Base-by-base conservation (phyloP, 2,329 filamentous ascomycete genomes). In the Dothistroma septosporum region DNA sequence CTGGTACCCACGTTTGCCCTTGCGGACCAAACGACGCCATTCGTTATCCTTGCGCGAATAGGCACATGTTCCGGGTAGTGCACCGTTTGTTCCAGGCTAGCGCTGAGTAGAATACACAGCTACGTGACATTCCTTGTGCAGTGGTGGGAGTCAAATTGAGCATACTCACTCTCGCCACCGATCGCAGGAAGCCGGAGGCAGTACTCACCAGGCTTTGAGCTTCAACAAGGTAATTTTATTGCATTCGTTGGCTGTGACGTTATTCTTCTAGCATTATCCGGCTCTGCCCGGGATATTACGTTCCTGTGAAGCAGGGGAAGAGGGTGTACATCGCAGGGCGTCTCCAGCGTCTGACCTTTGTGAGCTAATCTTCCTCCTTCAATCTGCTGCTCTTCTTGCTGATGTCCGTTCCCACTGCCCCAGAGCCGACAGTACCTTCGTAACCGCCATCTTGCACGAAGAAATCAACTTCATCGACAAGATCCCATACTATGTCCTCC, bases 391-490 rank as follows among this genome's bases (percentile, higher is more conserved):
- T 63, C 44, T 66, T 64, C 28, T 59, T 55, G 35, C 58, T 61
- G 2, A 63, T 62, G 55, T 59, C 65, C 35, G 41, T 19, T 10
- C 64, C 64, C 10, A 57, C 57, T 2, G 62, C 66, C 24, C 66
- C 69, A 24, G 61, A 64, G 1, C 69, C 70, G 12, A 68, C 70
- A 16, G 59, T 65, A 2, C 70, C 70, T 16, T 64, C 72, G 69
- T 75, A 79, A 7, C 77, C 79, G 6, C 79, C 79, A 65, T 91
- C 90, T 72, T 90, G 85, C 74, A 87, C 82, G 87, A 86, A 95
- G 77, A 90, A 94, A 77, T 96, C 92, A 53, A 96, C 90, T 76
- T 99, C 94, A 71, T 99, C 94, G 33, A 97, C 82, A 57, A 99
- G 84, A 75, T 99, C 94, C 74, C 92, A 96, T 32, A 96, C 84